These are phyloP conservation scores for Venturia pyrina DNA, from an alignment of 2,329 filamentous ascomycete species.

Conservation along the genomic window DNA sequence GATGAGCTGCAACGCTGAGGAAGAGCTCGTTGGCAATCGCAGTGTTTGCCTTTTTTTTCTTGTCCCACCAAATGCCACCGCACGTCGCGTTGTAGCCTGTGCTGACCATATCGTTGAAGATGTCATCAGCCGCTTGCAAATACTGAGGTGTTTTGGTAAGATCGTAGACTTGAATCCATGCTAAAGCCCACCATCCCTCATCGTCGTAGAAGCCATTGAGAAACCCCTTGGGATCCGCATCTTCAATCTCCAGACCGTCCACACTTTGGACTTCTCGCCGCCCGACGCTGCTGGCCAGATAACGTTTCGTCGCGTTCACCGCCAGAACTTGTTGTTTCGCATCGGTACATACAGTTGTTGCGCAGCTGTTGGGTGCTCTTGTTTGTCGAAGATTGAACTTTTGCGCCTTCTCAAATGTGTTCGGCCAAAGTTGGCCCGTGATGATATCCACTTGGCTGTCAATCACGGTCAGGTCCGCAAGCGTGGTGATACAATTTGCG, in stretches of 20 bases:
- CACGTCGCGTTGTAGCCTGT: slow-evolving; percentile 34
- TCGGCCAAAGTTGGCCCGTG: slow-evolving; percentile 32
- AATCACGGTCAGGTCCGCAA: slow-evolving; percentile 43
- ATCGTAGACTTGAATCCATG: slow-evolving; percentile 46
- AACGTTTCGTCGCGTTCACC: not conserved
- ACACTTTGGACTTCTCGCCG: slow-evolving; percentile 14
- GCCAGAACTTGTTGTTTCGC: not conserved
- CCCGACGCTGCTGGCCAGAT: not conserved
- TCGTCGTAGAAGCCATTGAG: slow-evolving; percentile 42
- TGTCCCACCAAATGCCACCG: slow-evolving; percentile 41
- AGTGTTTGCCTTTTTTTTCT: slow-evolving; percentile 35
- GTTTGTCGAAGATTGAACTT: slow-evolving; percentile 10
- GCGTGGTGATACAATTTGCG: slow-evolving; percentile 54
- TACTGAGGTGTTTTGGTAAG: slow-evolving; percentile 36
- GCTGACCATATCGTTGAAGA: slow-evolving; percentile 38
- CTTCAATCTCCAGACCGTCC: slow-evolving; percentile 19
- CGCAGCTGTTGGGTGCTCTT: slow-evolving; percentile 1
- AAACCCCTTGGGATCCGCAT: slow-evolving; percentile 20
- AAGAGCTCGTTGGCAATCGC: slow-evolving; percentile 50
- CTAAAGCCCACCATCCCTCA: slow-evolving; percentile 41
- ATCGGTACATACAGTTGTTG: slow-evolving; percentile 1
- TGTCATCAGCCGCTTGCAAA: slow-evolving; percentile 35
- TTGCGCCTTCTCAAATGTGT: slow-evolving; percentile 28
- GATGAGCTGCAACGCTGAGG: slow-evolving; percentile 43
- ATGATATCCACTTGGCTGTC: slow-evolving; percentile 25